Conservation (phyloP, 805 yeast species). For the Zygosaccharomyces bisporus region DNA sequence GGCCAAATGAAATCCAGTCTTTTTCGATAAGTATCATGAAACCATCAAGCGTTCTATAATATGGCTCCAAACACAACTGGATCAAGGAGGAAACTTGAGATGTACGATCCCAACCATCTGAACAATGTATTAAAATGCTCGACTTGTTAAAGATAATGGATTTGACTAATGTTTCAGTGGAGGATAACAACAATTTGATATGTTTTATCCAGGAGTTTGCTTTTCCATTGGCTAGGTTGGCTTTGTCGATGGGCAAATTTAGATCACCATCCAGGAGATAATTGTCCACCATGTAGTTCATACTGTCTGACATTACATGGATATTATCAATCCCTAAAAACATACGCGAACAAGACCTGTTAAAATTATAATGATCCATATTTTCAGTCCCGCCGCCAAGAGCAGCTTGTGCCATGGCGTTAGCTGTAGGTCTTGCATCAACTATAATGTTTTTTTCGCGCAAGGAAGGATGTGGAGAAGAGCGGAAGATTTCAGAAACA, state of each 20-base stretch:
- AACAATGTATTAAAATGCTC: conserved; percentile 85
- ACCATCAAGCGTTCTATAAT: conserved; percentile 81
- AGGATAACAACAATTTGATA: conserved; percentile 60
- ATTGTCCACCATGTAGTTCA: conserved; percentile 55
- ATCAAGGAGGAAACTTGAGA: conserved; percentile 82
- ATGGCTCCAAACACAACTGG: conserved; percentile 87
- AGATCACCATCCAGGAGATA: conserved; percentile 66
- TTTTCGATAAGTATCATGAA: conserved; percentile 82
- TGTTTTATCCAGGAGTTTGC: conserved; percentile 75
- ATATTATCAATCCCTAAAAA: conserved; percentile 92
- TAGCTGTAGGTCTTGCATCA: conserved; percentile 89
- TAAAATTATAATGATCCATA: conserved; percentile 75
- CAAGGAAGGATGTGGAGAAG: conserved; percentile 41
- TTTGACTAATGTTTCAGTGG: conserved; percentile 73
- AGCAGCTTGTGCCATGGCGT: conserved; percentile 95
- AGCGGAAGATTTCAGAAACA: conserved; percentile 65
- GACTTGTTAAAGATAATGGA: conserved; percentile 80
- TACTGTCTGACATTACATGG: conserved; percentile 88
- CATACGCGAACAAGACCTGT: conserved; percentile 52
- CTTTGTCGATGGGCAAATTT: conserved; percentile 49
- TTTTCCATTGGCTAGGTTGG: conserved; percentile 48
- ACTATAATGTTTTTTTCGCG: conserved; percentile 62
- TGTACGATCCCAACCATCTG: conserved; percentile 99
- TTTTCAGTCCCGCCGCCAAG: conserved; percentile 97
- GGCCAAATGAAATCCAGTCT: conserved; percentile 96